Conservation (phyloP, 1,284 basidiomycete genomes). For the Cutaneotrichosporon cutaneum region DNA sequence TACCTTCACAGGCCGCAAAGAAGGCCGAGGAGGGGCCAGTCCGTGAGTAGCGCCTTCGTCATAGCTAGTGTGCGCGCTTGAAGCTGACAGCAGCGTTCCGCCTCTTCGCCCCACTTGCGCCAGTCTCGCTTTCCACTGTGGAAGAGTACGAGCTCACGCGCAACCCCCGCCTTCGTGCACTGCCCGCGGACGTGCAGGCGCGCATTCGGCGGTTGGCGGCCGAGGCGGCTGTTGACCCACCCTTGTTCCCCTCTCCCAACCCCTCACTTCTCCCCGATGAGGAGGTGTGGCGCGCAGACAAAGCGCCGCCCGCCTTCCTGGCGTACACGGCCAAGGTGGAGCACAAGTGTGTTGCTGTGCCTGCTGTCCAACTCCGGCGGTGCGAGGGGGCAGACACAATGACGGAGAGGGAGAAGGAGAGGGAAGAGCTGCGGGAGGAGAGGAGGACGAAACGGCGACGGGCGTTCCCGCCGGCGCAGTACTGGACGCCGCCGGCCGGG, state of each 20-base stretch:
- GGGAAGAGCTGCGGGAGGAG: neutral
- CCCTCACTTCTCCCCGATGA: neutral
- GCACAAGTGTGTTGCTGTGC: neutral
- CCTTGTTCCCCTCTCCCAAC: neutral
- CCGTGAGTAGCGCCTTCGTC: constrained; percentile 20
- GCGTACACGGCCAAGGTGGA: neutral
- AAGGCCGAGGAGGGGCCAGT: constrained; percentile 11
- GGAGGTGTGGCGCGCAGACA: neutral
- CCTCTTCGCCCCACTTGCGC: constrained; percentile 34
- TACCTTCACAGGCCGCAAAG: constrained; percentile 2
- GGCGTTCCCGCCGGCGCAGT: neutral
- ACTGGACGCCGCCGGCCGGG: constrained; percentile 5
- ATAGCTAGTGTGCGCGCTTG: neutral
- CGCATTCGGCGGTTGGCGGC: constrained; percentile 10
- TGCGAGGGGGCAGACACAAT: neutral
- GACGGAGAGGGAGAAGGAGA: neutral
- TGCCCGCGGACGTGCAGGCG: neutral
- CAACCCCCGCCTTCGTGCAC: constrained; percentile 18
- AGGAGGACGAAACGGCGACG: neutral
- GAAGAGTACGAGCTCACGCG: constrained; percentile 29
- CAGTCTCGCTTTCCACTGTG: constrained; percentile 21
- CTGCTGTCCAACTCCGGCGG: neutral
- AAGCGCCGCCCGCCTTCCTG: neutral
- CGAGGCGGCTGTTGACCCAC: constrained; percentile 9
- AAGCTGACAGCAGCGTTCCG: constrained; percentile 29